Evolutionary conservation across 2,329 filamentous ascomycete genomes (phyloP).

Genomic region (Epichloe brachyelytri): DNA sequence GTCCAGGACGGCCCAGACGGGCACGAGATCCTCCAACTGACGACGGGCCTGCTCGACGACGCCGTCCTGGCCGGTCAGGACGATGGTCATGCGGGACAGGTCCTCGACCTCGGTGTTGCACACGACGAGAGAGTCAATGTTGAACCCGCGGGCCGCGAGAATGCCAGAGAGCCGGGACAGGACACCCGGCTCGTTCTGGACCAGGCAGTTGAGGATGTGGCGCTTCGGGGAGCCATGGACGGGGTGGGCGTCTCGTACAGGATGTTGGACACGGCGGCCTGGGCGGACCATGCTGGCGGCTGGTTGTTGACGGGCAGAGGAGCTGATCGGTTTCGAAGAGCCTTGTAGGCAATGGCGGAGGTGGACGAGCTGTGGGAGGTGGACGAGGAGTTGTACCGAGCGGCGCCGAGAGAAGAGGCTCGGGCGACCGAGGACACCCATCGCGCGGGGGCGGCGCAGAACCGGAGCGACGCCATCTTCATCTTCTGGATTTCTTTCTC

Average conservation of each 20-base stretch:
- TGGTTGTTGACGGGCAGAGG: constrained; percentile 69
- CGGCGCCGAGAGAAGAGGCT: constrained; percentile 14
- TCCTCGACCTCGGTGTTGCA: constrained; percentile 97
- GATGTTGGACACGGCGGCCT: constrained; percentile 92
- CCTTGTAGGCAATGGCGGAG: constrained; percentile 93
- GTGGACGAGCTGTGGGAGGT: constrained; percentile 59
- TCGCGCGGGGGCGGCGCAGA: constrained; percentile 27
- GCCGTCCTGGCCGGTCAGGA: constrained; percentile 88
- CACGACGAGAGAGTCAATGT: constrained; percentile 96
- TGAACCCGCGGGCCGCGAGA: constrained; percentile 90
- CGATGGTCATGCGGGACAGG: constrained; percentile 96
- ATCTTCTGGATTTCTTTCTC: constrained; percentile 18
- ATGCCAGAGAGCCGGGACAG: constrained; percentile 94
- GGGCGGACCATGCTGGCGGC: constrained; percentile 72
- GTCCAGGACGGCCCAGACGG: constrained; percentile 95
- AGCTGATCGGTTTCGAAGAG: constrained; percentile 78
- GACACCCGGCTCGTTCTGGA: constrained; percentile 97
- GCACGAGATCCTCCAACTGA: constrained; percentile 91
- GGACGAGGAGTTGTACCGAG: constrained; percentile 29
- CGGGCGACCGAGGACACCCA: constrained; percentile 19
- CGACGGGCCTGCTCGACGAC: constrained; percentile 94
- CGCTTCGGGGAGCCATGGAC: constrained; percentile 77
- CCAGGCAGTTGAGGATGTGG: constrained; percentile 94
- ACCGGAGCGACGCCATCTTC: constrained; percentile 35
- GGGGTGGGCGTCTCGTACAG: constrained; percentile 94